phyloP scores from a whole-genome alignment of 1,284 basidiomycete genomes.

The Melanopsichium pennsylvanicum region DNA sequence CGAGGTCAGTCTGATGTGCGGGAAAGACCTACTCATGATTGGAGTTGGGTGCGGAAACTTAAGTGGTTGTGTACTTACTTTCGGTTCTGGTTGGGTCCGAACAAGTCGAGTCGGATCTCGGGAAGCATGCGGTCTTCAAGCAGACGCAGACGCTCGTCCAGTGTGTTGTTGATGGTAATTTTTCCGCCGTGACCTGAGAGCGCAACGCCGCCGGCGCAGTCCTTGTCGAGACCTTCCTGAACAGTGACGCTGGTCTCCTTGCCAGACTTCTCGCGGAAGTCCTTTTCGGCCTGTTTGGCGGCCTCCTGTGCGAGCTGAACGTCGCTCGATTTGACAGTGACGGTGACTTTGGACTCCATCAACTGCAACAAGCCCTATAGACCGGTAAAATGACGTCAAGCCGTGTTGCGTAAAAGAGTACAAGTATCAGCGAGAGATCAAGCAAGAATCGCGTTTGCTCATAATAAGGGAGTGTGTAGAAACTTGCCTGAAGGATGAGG shows the following conservation, averaged over 20 bases:
- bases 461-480: no score
- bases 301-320: conserved; percentile 69
- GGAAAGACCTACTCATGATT: no score
- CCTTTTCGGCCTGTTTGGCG: conserved; percentile 72
- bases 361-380: conserved; percentile 62
- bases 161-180: conserved; percentile 64
- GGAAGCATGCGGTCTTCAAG: conserved; percentile 64
- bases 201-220: conserved; percentile 66
- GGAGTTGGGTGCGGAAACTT: no score
- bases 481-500: conserved; percentile 78
- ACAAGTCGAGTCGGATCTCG: conserved; percentile 62
- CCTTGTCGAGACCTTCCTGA: conserved; percentile 75
- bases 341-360: conserved; percentile 57
- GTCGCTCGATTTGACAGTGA: conserved; percentile 56
- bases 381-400: no score
- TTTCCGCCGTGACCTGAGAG: conserved; percentile 55
- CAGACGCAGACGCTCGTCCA: conserved; percentile 62
- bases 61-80: conserved; percentile 45
- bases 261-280: conserved; percentile 80
- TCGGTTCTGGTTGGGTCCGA: conserved; percentile 63
- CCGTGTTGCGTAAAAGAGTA: no score
- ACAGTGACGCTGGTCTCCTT: conserved; percentile 74
- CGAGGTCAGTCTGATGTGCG: background rate
- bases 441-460: no score
- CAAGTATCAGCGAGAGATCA: no score